phyloP scores from a whole-genome alignment of 768 basidiomycete genomes.

The Mycena rebaudengoi region DNA sequence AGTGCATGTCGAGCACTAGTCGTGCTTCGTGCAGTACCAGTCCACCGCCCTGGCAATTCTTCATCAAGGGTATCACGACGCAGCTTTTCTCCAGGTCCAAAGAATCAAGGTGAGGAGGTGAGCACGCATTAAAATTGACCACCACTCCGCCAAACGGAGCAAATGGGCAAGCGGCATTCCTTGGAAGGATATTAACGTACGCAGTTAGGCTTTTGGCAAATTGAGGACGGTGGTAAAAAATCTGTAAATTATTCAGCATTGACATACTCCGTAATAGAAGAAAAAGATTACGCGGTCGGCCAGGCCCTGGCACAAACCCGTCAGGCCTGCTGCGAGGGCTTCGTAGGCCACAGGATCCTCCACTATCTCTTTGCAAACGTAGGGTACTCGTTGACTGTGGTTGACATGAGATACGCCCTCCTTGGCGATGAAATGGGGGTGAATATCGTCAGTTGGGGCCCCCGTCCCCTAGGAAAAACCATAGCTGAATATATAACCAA shows the following conservation, averaged over 20 bases:
- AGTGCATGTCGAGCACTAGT: not conserved
- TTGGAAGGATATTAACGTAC: not conserved
- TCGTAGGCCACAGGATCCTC: not conserved
- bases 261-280: not conserved
- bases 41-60: not conserved
- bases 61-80: not conserved
- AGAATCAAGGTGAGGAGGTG: not conserved
- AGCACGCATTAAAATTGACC: constrained; percentile 2
- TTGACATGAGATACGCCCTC: not conserved
- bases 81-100: not conserved
- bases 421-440: not conserved
- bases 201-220: not conserved
- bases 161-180: not conserved
- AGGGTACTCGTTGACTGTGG: not conserved
- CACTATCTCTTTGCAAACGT: not conserved
- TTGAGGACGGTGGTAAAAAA: not conserved
- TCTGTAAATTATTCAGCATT: not conserved
- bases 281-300: not conserved
- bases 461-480: not conserved
- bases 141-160: constrained; percentile 1
- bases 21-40: not conserved
- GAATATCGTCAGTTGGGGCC: not conserved
- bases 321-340: not conserved
- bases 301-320: not conserved
- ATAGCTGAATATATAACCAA: not conserved